Percentiles rank a stretch among this genome's conserved stretches.
These are phyloP conservation scores for Colletotrichum liaoningense DNA, from an alignment of 2,329 filamentous ascomycete species.

Conservation along the genomic window DNA sequence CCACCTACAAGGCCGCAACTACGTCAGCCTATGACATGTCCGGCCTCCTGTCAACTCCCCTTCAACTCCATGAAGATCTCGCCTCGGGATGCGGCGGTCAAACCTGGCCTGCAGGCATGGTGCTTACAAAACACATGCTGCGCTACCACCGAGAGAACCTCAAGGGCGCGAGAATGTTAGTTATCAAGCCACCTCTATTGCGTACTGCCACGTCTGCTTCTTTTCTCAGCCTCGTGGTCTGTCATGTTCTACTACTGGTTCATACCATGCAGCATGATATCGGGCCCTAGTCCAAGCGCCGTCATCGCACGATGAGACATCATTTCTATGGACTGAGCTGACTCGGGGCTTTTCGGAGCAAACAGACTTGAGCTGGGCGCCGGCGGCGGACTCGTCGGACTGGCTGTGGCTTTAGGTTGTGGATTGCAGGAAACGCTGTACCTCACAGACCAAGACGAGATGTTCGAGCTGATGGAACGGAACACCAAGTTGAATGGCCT, in stretches of 20 bases:
- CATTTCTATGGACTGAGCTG: conserved; percentile 4
- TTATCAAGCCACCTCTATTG: conserved; percentile 40
- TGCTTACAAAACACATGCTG: conserved; percentile 87
- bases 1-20: conserved; percentile 66
- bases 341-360: conserved; percentile 24
- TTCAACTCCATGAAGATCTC: conserved; percentile 87
- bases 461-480: conserved; percentile 86
- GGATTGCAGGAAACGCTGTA: conserved; percentile 64
- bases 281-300: not conserved
- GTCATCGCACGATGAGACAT: not conserved
- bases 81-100: conserved; percentile 91
- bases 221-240: not conserved
- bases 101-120: conserved; percentile 93
- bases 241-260: not conserved
- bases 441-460: conserved; percentile 88
- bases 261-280: not conserved
- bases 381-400: conserved; percentile 87
- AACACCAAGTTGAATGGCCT: conserved; percentile 89
- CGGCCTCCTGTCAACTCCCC: conserved; percentile 75
- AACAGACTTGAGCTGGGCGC: conserved; percentile 89
- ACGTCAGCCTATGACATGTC: conserved; percentile 73
- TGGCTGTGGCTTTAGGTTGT: conserved; percentile 66
- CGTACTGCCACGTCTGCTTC: not conserved
- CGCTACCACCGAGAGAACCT: conserved; percentile 75
- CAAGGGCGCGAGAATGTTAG: conserved; percentile 78